Conservation (phyloP, 768 basidiomycete species). For the Podaxis sp. region DNA sequence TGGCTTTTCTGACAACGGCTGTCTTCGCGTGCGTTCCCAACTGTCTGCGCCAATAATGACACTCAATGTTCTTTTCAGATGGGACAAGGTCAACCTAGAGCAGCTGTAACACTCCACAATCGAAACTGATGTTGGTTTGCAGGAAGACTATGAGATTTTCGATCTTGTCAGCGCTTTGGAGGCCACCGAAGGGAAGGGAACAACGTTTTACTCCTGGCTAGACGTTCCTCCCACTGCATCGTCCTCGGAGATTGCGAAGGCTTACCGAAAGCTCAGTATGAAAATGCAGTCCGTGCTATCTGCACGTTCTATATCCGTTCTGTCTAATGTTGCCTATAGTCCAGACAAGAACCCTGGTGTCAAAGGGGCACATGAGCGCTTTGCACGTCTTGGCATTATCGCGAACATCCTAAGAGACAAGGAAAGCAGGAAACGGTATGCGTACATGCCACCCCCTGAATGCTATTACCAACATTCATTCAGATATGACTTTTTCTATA, state of each 20-base stretch:
- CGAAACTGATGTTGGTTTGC: background rate
- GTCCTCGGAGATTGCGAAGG: constrained; percentile 75
- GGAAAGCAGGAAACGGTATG: constrained; percentile 74
- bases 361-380: constrained; percentile 81
- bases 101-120: constrained; percentile 1
- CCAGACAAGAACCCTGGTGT: constrained; percentile 94
- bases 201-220: constrained; percentile 95
- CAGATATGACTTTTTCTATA: constrained; percentile 92
- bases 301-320: background rate
- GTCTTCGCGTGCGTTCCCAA: constrained; percentile 53
- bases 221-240: constrained; percentile 73
- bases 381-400: constrained; percentile 88
- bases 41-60: constrained; percentile 2
- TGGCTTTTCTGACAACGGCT: constrained; percentile 49
- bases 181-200: constrained; percentile 83
- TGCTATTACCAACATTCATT: constrained; percentile 6
- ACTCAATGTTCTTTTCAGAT: constrained; percentile 34
- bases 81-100: constrained; percentile 58
- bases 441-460: constrained; percentile 9
- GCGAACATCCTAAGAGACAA: constrained; percentile 72
- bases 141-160: constrained; percentile 97
- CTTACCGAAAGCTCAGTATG: constrained; percentile 90
- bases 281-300: constrained; percentile 69
- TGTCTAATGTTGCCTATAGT: constrained; percentile 32
- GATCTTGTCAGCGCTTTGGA: constrained; percentile 84